phyloP scores from a whole-genome alignment of 345 rosid species.

The Corchorus capsularis region DNA sequence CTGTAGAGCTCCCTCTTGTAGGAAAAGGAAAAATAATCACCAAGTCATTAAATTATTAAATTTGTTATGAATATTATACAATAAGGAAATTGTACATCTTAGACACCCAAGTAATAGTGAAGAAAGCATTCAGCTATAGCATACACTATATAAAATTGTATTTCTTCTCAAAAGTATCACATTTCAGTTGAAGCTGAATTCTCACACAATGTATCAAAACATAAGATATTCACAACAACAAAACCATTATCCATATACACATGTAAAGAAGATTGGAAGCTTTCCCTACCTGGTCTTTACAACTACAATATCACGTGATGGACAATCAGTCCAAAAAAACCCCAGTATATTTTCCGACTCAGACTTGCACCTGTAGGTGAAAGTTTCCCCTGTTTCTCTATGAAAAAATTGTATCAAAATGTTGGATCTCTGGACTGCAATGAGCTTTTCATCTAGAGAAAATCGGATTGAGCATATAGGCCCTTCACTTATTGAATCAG shows the following conservation, averaged over 20 bases:
- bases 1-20: not conserved
- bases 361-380: constrained; percentile 60
- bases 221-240: not conserved
- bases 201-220: not conserved
- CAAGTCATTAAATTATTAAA: not conserved
- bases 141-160: not conserved
- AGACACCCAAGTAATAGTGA: constrained; percentile 1
- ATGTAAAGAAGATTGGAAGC: constrained; percentile 18
- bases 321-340: constrained; percentile 96
- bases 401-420: constrained; percentile 71
- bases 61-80: not conserved
- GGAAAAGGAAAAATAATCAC: not conserved
- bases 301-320: constrained; percentile 73
- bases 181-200: not conserved
- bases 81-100: not conserved
- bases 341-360: constrained; percentile 89
- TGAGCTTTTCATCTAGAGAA: constrained; percentile 77
- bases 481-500: constrained; percentile 80
- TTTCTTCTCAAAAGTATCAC: not conserved
- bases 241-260: not conserved
- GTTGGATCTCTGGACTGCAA: constrained; percentile 82
- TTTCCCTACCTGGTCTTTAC: constrained; percentile 83
- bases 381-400: constrained; percentile 71
- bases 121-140: not conserved
- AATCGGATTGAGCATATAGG: constrained; percentile 71